These are phyloP conservation scores for Ophiocordyceps robertsii DNA, from an alignment of 2,329 filamentous ascomycete species.

Conservation along the genomic window DNA sequence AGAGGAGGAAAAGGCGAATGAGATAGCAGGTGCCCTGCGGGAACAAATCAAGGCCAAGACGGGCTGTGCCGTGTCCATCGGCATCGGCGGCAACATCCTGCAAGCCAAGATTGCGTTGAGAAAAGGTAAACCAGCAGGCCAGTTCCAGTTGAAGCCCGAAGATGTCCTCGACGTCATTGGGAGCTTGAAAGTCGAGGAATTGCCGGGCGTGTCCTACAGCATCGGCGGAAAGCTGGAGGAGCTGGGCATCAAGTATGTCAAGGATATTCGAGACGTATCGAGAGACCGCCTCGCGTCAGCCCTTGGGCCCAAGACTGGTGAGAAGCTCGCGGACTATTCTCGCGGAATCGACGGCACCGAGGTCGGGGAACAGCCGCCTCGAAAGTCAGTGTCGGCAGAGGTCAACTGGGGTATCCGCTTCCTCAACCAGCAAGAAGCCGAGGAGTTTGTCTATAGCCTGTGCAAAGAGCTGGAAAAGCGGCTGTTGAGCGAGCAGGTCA, in stretches of 20 bases:
- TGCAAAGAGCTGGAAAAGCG: constrained; percentile 75
- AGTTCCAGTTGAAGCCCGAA: constrained; percentile 76
- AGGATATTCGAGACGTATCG: constrained; percentile 64
- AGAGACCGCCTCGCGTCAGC: constrained; percentile 61
- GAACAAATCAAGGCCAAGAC: constrained; percentile 60
- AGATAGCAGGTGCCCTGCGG: constrained; percentile 52
- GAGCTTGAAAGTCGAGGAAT: constrained; percentile 60
- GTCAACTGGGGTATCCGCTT: constrained; percentile 98
- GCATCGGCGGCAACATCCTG: constrained; percentile 82
- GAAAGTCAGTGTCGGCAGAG: constrained; percentile 93
- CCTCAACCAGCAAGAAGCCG: constrained; percentile 78
- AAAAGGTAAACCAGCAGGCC: constrained; percentile 88
- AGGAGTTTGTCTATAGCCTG: constrained; percentile 77
- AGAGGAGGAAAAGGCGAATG: constrained; percentile 67
- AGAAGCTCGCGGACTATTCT: constrained; percentile 81
- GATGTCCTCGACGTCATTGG: constrained; percentile 66
- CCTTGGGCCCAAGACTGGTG: constrained; percentile 84
- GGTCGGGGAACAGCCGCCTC: constrained; percentile 70
- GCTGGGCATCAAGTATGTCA: constrained; percentile 67
- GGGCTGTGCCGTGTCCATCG: constrained; percentile 79
- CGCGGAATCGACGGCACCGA: constrained; percentile 76
- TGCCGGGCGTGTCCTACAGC: constrained; percentile 88
- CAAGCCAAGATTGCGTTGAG: constrained; percentile 83
- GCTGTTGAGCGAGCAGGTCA: constrained; percentile 70
- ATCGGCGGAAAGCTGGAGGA: constrained; percentile 81